Conservation (phyloP, 352 stramenopile species). For the Thraustotheca clavata region DNA sequence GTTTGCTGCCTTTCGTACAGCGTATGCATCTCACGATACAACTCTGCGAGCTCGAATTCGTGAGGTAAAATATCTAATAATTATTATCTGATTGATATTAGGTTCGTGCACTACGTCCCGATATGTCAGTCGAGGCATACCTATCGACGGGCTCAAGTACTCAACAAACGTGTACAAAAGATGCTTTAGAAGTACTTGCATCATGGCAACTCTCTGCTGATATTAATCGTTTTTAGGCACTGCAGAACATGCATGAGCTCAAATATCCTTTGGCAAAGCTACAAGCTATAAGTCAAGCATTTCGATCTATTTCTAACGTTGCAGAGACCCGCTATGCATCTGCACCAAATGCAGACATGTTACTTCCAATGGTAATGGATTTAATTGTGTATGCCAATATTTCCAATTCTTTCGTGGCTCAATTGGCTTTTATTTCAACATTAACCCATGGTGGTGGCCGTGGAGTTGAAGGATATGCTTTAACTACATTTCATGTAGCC, state of each 20-base stretch:
- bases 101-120: slow-evolving; percentile 10
- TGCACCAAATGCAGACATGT: slow-evolving; percentile 52
- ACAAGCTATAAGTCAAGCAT: slow-evolving; percentile 45
- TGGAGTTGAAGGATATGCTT: slow-evolving; percentile 64
- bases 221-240: slow-evolving; percentile 23
- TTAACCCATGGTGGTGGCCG: slow-evolving; percentile 67
- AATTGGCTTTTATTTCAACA: slow-evolving; percentile 68
- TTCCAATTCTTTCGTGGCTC: slow-evolving; percentile 44
- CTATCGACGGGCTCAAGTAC: background rate
- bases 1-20: slow-evolving; percentile 40
- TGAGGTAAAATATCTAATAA: slow-evolving; percentile 28
- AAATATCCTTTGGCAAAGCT: slow-evolving; percentile 51
- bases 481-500: slow-evolving; percentile 65
- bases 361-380: slow-evolving; percentile 57
- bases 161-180: background rate
- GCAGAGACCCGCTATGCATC: slow-evolving; percentile 55
- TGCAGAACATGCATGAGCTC: slow-evolving; percentile 40
- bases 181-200: slow-evolving; percentile 32
- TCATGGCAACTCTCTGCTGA: slow-evolving; percentile 13
- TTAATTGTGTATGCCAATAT: slow-evolving; percentile 26
- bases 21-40: slow-evolving; percentile 36
- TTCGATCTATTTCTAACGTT: slow-evolving; percentile 55
- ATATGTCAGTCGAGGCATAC: slow-evolving; percentile 6
- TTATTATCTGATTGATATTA: background rate
- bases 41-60: slow-evolving; percentile 44